Conservation (phyloP, 148 eudicot genomes). For the Camellia lanceoleosa region DNA sequence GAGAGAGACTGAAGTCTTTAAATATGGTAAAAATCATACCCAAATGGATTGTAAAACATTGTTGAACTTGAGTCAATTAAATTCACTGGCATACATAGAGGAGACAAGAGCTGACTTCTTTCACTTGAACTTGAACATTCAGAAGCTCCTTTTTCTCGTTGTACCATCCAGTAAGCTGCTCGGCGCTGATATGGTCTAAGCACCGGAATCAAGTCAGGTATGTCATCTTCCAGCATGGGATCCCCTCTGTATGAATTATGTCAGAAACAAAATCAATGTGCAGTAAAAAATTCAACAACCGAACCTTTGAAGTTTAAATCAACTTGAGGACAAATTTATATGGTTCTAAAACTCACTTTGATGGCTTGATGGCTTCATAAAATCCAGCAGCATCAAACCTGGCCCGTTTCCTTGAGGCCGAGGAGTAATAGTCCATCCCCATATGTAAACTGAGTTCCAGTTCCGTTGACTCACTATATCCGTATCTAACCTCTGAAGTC, state of each 20-base stretch:
- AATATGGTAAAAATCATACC: constrained; percentile 37
- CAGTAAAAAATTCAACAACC: constrained; percentile 1
- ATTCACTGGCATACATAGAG: constrained; percentile 70
- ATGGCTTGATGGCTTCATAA: constrained; percentile 90
- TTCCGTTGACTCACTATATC: constrained; percentile 28
- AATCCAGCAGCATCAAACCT: constrained; percentile 76
- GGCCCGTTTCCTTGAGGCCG: constrained; percentile 28
- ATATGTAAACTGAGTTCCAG: constrained; percentile 21
- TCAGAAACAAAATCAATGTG: constrained; percentile 12
- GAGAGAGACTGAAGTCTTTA: neutral
- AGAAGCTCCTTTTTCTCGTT: constrained; percentile 67
- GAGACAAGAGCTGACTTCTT: constrained; percentile 43
- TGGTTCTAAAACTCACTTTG: constrained; percentile 60
- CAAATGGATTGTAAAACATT: constrained; percentile 87
- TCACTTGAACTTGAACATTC: constrained; percentile 25
- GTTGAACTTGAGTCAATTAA: constrained; percentile 61
- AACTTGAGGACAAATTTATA: neutral
- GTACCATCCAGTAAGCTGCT: constrained; percentile 94
- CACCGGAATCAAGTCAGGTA: constrained; percentile 77
- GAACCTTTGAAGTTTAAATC: neutral
- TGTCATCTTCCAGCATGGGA: constrained; percentile 65
- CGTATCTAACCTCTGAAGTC: constrained; percentile 80
- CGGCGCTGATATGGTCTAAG: constrained; percentile 98
- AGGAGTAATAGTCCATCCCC: constrained; percentile 25
- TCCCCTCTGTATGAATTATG: constrained; percentile 44